phyloP scores from a whole-genome alignment of 352 stramenopile species.

The Elongisporangium senticosum region DNA sequence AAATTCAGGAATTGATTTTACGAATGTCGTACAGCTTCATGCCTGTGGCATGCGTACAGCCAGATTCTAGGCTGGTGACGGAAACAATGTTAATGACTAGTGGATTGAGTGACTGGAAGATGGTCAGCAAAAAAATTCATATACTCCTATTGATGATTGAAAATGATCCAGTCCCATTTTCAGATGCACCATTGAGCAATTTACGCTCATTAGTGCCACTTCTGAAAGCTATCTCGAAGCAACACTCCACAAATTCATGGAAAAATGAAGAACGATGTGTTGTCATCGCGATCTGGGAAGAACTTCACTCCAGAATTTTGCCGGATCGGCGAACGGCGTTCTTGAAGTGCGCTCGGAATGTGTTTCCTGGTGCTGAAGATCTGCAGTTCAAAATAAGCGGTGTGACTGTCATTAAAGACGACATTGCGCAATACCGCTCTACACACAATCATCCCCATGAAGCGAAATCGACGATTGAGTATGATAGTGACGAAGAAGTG shows the following conservation, averaged over 20 bases:
- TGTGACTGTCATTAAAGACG: slow-evolving; percentile 3
- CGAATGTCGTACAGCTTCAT: slow-evolving; percentile 37
- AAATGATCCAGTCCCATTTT: slow-evolving; percentile 17
- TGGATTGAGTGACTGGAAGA: slow-evolving; percentile 36
- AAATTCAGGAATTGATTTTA: slow-evolving; percentile 39
- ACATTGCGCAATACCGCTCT: neutral
- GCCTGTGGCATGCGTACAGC: slow-evolving; percentile 27
- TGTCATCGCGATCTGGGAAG: slow-evolving; percentile 43
- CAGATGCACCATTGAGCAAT: neutral
- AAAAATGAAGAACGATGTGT: slow-evolving; percentile 37
- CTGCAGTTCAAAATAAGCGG: slow-evolving; percentile 34
- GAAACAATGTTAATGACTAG: slow-evolving; percentile 27
- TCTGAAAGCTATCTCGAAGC: slow-evolving; percentile 1
- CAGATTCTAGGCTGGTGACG: slow-evolving; percentile 24
- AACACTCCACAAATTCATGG: slow-evolving; percentile 9
- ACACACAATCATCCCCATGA: neutral
- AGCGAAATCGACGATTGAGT: slow-evolving; percentile 9
- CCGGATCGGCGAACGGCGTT: slow-evolving; percentile 33
- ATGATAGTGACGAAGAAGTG: slow-evolving; percentile 43
- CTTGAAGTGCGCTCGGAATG: slow-evolving; percentile 27
- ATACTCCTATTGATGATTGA: slow-evolving; percentile 25
- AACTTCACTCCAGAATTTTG: slow-evolving; percentile 32
- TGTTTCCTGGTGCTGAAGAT: slow-evolving; percentile 30
- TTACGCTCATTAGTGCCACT: neutral
- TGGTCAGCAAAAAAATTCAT: slow-evolving; percentile 33